Percentiles rank a stretch among this genome's conserved stretches.
Evolutionary conservation across 495 filamentous ascomycete genomes (phyloP).

Genomic region (Hyaloscypha hepaticicola): DNA sequence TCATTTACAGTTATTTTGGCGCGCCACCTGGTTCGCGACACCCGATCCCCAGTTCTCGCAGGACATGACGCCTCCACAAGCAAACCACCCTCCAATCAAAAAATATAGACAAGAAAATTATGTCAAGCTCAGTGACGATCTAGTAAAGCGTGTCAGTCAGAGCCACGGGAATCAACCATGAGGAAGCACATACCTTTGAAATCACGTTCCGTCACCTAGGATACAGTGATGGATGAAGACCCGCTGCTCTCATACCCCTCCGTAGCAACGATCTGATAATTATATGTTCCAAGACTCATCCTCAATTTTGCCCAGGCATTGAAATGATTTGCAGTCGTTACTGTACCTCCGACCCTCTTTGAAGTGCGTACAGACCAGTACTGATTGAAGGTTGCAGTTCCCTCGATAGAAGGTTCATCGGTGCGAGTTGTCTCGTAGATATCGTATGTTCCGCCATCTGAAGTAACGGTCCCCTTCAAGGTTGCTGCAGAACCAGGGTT

Average conservation of each 20-base stretch:
- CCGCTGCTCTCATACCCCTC: slow-evolving; percentile 19
- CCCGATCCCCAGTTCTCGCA: too few species aligned
- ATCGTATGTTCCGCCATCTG: slow-evolving; percentile 63
- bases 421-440: slow-evolving; percentile 57
- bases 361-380: slow-evolving; percentile 52
- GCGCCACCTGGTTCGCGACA: too few species aligned
- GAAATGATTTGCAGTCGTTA: slow-evolving; percentile 34
- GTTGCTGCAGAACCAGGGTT: slow-evolving; percentile 46
- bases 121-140: too few species aligned
- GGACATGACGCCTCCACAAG: too few species aligned
- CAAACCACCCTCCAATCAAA: too few species aligned
- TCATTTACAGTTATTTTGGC: too few species aligned
- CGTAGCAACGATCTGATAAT: slow-evolving; percentile 19
- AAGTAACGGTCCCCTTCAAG: slow-evolving; percentile 53
- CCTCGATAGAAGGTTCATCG: slow-evolving; percentile 59
- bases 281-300: slow-evolving; percentile 35
- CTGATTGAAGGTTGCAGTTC: slow-evolving; percentile 56
- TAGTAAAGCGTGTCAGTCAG: too few species aligned
- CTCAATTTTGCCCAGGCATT: slow-evolving; percentile 37
- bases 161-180: too few species aligned
- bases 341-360: slow-evolving; percentile 42
- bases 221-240: slow-evolving; percentile 16
- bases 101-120: too few species aligned
- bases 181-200: not conserved
- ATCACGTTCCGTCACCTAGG: not conserved